phyloP scores from a whole-genome alignment of 2,329 filamentous ascomycete genomes.

The Westerdykella ornata region DNA sequence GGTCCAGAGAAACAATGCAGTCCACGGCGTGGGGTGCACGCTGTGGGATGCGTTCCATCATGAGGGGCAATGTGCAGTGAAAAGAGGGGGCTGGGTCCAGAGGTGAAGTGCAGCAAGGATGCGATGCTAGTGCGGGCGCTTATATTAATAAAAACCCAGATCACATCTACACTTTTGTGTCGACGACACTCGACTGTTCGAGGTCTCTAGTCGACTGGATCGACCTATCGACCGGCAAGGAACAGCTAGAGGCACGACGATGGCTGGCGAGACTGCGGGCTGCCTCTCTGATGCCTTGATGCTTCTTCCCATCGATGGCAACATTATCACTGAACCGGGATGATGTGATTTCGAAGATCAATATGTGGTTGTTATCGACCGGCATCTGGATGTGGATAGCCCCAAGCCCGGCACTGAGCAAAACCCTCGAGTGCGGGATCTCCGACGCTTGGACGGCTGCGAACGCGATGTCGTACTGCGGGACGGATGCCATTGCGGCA shows the following conservation, averaged over 20 bases:
- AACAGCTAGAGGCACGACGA: no score
- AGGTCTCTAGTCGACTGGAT: no score
- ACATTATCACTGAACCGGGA: constrained; percentile 8
- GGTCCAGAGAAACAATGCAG: no score
- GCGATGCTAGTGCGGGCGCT: constrained; percentile 26
- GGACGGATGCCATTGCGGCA: constrained; percentile 16
- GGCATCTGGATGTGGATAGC: constrained; percentile 10
- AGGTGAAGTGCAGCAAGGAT: constrained; percentile 24
- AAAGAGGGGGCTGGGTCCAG: constrained; percentile 19
- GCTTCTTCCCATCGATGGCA: neutral
- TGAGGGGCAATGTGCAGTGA: constrained; percentile 6
- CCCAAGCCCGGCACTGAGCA: constrained; percentile 10
- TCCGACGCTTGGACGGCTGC: constrained; percentile 24
- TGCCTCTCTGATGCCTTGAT: neutral
- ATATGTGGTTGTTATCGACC: constrained; percentile 17
- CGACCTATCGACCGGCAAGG: no score
- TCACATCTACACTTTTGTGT: constrained; percentile 4
- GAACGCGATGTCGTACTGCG: constrained; percentile 14
- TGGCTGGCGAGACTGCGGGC: no score
- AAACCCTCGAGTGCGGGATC: constrained; percentile 17
- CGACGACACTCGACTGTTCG: no score
- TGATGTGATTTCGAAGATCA: constrained; percentile 6
- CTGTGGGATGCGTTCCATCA: constrained; percentile 10
- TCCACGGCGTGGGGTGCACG: no score
- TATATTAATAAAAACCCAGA: constrained; percentile 10